phyloP scores from a whole-genome alignment of 805 yeast genomes.

The Wickerhamiella kurtzmanii region DNA sequence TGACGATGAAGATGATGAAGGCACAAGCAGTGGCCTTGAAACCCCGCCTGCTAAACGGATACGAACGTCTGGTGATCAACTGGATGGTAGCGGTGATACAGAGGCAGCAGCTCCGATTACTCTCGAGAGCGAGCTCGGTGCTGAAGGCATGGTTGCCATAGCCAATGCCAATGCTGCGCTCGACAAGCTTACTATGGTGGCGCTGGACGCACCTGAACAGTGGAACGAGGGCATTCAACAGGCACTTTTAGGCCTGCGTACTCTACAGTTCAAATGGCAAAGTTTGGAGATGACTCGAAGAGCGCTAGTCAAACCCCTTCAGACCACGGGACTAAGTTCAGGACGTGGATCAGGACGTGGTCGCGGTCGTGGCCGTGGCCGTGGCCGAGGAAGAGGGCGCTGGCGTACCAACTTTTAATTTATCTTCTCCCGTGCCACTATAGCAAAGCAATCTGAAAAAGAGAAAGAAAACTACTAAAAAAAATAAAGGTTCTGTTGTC shows the following conservation, averaged over 20 bases:
- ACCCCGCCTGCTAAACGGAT: neutral
- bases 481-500: neutral
- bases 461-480: neutral
- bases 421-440: too few relatives aligned
- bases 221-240: slow-evolving; percentile 10
- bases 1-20: neutral
- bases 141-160: slow-evolving; percentile 3
- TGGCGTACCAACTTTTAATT: slow-evolving; percentile 5
- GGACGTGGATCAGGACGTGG: slow-evolving; percentile 7
- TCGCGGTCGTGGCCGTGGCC: slow-evolving; percentile 15
- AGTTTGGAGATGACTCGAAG: slow-evolving; percentile 10
- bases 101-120: neutral
- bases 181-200: slow-evolving; percentile 8
- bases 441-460: neutral
- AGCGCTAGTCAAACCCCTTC: neutral
- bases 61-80: too few relatives aligned
- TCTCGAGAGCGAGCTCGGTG: slow-evolving; percentile 6
- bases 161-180: slow-evolving; percentile 6
- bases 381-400: slow-evolving; percentile 17
- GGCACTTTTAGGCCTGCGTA: slow-evolving; percentile 13
- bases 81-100: neutral
- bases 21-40: neutral
- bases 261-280: slow-evolving; percentile 13
- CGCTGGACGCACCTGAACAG: slow-evolving; percentile 9
- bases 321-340: neutral